These are phyloP conservation scores for Sanghuangporus weigelae DNA, from an alignment of 1,284 basidiomycete species.

Conservation along the genomic window DNA sequence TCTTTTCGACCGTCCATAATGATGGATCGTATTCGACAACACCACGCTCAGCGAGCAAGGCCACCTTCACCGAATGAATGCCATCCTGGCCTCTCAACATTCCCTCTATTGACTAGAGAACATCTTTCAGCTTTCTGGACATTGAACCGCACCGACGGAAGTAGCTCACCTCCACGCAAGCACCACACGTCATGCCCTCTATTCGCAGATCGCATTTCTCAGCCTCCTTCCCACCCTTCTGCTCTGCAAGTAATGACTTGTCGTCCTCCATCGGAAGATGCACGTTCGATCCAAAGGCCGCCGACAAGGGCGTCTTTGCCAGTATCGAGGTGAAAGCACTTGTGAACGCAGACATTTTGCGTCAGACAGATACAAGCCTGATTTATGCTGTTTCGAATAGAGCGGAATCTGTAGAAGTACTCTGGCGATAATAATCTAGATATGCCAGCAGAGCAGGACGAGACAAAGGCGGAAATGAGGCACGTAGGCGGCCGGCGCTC, in stretches of 20 bases:
- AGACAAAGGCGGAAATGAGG: not conserved
- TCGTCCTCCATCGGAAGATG: slow-evolving; percentile 25
- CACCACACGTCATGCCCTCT: slow-evolving; percentile 89
- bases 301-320: slow-evolving; percentile 17
- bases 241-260: slow-evolving; percentile 31
- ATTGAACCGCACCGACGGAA: not conserved
- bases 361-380: not conserved
- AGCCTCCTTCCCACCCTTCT: slow-evolving; percentile 23
- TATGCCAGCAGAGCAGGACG: not conserved
- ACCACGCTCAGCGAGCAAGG: slow-evolving; percentile 90
- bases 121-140: not conserved
- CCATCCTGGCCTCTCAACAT: slow-evolving; percentile 83
- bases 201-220: slow-evolving; percentile 69
- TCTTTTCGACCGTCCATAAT: slow-evolving; percentile 76
- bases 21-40: slow-evolving; percentile 84
- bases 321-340: slow-evolving; percentile 13
- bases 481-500: slow-evolving; percentile 1
- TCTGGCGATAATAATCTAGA: not conserved
- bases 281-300: slow-evolving; percentile 18
- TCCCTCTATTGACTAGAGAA: slow-evolving; percentile 79
- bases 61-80: slow-evolving; percentile 86
- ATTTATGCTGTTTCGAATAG: not conserved
- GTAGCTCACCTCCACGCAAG: slow-evolving; percentile 77
- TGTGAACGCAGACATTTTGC: slow-evolving; percentile 11
- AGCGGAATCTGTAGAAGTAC: not conserved